Base-by-base conservation (phyloP, 495 filamentous ascomycete species). In the Aspergillus avenaceus region DNA sequence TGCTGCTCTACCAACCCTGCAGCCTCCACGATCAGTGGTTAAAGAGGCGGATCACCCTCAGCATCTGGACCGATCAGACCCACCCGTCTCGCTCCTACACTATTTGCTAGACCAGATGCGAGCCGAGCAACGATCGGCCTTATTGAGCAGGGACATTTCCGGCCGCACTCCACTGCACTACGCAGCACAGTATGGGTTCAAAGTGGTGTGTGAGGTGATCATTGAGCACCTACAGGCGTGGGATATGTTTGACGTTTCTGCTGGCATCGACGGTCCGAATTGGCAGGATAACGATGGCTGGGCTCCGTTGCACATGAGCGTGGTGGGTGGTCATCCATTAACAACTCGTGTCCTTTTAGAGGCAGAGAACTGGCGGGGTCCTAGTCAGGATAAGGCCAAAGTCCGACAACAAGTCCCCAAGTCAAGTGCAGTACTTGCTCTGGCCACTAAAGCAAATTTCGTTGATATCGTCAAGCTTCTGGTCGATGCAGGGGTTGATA, bases 201-300 rank as follows among this genome's bases (percentile, higher is more conserved):
- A 88, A 21, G 80, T 85, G 40, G 84, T 97, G 8, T 96, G 90
- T 61, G 78, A 93, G 63, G 70, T 90, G n/a, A 74, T 98, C 47
- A 89, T 96, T 64, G 83, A 84, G 41, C 84, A 86, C 54, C 89
- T 98, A 81, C 86, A 88, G 58, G 80, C 82, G 18, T 98, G 92
- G 92, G 81, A 79, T 14, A 84, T 91, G 56, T 96, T 96, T 59
- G 82, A 93, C 59, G 81, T 91, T 23, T 81, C 81, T 22, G 76
- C 88, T 40, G 91, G 91, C 1, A 92, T 98, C 38, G 91, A 97
- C 63, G 85, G 87, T 1, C 72, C 81, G 0, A 67, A 80, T 32
- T 97, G 91, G 90, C 92, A 95, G 67, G 93, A 98, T 64, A 79
- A 82, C 38, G 95, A 98, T 60, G 93, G 93, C 11, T 87, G 87